A percentile compares a stretch with the other conserved stretches of the same genome.
These are phyloP conservation scores for Inonotus obliquus DNA, from an alignment of 1,284 basidiomycete genomes.

Conservation along the genomic window DNA sequence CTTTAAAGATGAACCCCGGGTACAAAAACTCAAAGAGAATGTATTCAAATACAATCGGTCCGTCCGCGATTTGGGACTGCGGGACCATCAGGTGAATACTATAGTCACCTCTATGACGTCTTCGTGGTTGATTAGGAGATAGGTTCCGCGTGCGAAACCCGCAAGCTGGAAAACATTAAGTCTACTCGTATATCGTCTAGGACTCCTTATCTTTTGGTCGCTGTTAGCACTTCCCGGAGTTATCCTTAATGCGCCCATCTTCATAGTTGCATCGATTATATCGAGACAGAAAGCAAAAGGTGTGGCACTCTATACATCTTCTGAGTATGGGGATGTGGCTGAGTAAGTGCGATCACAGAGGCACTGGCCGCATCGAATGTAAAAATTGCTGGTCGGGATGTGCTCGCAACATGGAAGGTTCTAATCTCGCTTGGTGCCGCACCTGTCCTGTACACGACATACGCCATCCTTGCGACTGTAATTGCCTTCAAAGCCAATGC, in stretches of 20 bases:
- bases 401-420: slow-evolving; percentile 97
- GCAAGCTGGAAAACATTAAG: slow-evolving; percentile 86
- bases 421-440: slow-evolving; percentile 90
- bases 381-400: slow-evolving; percentile 93
- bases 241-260: slow-evolving; percentile 94
- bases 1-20: slow-evolving; percentile 91
- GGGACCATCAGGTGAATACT: slow-evolving; percentile 86
- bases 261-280: slow-evolving; percentile 88
- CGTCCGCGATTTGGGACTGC: slow-evolving; percentile 89
- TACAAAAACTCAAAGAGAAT: slow-evolving; percentile 77
- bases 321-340: slow-evolving; percentile 3
- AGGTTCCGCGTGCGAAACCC: slow-evolving; percentile 80
- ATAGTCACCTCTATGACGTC: background rate
- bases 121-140: slow-evolving; percentile 6
- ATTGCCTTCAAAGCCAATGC: slow-evolving; percentile 69
- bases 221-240: slow-evolving; percentile 89
- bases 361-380: slow-evolving; percentile 95
- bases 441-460: slow-evolving; percentile 83
- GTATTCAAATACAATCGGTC: slow-evolving; percentile 95
- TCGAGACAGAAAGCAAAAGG: slow-evolving; percentile 90
- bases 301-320: slow-evolving; percentile 31
- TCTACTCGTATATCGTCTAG: slow-evolving; percentile 81
- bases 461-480: slow-evolving; percentile 77
- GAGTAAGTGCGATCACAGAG: slow-evolving; percentile 46
- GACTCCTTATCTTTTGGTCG: slow-evolving; percentile 82